Percentiles rank a stretch among this genome's conserved stretches.
Evolutionary conservation across 805 yeast genomes (phyloP).

Genomic region (Yarrowia bubula): DNA sequence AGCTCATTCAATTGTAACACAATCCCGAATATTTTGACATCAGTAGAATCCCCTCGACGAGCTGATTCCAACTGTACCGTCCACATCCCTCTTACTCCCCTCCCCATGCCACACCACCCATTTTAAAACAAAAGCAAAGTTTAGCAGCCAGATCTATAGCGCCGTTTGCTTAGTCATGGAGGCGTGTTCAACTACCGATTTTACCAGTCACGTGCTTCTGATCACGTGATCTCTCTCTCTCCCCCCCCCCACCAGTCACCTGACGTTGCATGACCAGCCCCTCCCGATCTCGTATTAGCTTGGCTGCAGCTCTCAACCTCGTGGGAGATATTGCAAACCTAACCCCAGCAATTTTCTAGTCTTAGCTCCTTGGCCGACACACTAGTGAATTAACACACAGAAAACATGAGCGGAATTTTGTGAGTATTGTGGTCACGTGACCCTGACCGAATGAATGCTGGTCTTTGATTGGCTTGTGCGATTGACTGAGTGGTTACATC

Average conservation of each 20-base stretch:
- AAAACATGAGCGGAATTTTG: constrained; percentile 22
- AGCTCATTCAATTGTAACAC: too few species aligned
- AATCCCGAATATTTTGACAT: too few species aligned
- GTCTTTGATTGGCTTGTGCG: neutral
- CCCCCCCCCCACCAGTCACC: neutral
- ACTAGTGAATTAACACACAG: neutral
- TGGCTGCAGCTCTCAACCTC: neutral
- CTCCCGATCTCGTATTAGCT: constrained; percentile 12
- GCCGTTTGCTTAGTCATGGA: too few species aligned
- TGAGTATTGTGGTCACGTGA: neutral
- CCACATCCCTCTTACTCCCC: too few species aligned
- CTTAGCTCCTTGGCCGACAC: constrained; percentile 16
- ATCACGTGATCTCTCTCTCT: neutral
- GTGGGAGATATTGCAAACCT: constrained; percentile 12
- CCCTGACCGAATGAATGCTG: too few species aligned
- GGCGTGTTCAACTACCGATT: too few species aligned
- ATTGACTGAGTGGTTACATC: too few species aligned
- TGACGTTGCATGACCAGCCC: neutral
- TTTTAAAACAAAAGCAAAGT: too few species aligned
- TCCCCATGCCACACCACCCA: too few species aligned
- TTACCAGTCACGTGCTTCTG: neutral
- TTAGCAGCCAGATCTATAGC: too few species aligned
- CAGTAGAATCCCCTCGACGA: too few species aligned
- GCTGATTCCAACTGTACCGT: too few species aligned
- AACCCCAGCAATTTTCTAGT: constrained; percentile 19